A percentile compares a stretch with the other conserved stretches of the same genome.
phyloP scores from a whole-genome alignment of 2,329 filamentous ascomycete genomes.

The Ilyonectria robusta region DNA sequence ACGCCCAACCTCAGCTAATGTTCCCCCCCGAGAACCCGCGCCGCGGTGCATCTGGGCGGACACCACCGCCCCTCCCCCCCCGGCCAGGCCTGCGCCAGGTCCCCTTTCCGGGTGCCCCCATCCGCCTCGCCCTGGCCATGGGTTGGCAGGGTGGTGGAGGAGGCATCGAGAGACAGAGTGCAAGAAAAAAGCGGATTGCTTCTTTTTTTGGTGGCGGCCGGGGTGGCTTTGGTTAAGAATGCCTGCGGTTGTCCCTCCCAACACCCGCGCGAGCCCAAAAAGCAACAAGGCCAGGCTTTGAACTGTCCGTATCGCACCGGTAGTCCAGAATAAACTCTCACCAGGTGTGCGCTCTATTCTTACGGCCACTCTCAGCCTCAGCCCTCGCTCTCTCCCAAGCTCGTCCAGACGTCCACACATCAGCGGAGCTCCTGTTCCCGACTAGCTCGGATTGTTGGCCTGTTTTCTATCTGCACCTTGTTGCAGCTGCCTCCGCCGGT shows the following conservation, averaged over 20 bases:
- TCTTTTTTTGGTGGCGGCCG: neutral
- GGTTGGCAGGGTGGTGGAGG: neutral
- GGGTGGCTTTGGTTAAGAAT: neutral
- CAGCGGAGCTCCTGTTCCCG: neutral
- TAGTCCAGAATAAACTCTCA: conserved; percentile 13
- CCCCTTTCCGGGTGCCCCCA: neutral
- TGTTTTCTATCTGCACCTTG: neutral
- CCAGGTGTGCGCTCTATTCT: neutral
- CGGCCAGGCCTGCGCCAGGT: neutral
- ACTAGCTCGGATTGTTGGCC: neutral
- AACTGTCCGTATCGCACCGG: neutral
- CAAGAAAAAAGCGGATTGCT: neutral
- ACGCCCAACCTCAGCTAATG: neutral
- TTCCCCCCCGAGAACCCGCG: neutral
- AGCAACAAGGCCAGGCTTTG: neutral
- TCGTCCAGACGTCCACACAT: neutral
- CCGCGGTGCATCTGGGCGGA: neutral
- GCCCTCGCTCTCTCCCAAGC: conserved; percentile 5
- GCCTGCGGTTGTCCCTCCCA: neutral
- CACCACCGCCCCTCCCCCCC: neutral
- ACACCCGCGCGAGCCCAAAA: neutral
- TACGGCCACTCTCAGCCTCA: conserved; percentile 3
- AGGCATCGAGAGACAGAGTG: neutral
- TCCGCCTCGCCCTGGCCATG: neutral
- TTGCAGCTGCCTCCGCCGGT: conserved; percentile 4